Evolutionary conservation across 202 grass and related monocot species (phyloP).

Genomic region (Eragrostis tef): DNA sequence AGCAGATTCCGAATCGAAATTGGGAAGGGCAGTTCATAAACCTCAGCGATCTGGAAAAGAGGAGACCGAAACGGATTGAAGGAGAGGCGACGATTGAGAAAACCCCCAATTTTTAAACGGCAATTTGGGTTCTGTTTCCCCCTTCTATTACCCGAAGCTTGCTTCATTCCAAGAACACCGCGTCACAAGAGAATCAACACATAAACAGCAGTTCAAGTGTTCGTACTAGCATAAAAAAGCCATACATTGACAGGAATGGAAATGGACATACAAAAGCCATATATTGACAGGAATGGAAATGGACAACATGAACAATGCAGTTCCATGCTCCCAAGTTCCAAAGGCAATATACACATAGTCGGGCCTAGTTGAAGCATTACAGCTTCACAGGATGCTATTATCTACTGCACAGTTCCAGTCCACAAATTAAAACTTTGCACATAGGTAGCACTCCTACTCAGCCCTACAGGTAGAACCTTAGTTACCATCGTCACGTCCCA

Average conservation of each 20-base stretch:
- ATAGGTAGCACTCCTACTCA: neutral
- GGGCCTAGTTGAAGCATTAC: slow-evolving; percentile 26
- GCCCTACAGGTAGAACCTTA: slow-evolving; percentile 29
- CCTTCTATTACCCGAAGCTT: neutral
- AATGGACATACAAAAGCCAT: slow-evolving; percentile 11
- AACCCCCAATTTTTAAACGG: too few species aligned
- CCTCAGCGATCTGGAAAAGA: too few species aligned
- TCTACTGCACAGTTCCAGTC: slow-evolving; percentile 6
- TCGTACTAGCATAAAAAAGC: neutral
- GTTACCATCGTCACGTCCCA: slow-evolving; percentile 1
- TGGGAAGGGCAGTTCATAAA: too few species aligned
- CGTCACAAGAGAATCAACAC: neutral
- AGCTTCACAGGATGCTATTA: slow-evolving; percentile 34
- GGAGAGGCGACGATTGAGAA: too few species aligned
- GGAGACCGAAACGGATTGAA: too few species aligned
- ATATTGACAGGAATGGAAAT: slow-evolving; percentile 32
- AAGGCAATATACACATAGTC: slow-evolving; percentile 39
- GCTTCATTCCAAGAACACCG: neutral
- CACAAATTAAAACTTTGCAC: slow-evolving; percentile 6
- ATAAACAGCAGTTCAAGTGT: slow-evolving; percentile 1
- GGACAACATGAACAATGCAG: slow-evolving; percentile 23
- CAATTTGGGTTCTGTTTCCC: too few species aligned
- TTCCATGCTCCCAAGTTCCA: slow-evolving; percentile 17
- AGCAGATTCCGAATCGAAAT: too few species aligned
- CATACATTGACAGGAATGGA: slow-evolving; percentile 33